A percentile compares a stretch with the other conserved stretches of the same genome.
These are phyloP conservation scores for Chaetomiaceae sp. DNA, from an alignment of 2,329 filamentous ascomycete species.

Conservation along the genomic window DNA sequence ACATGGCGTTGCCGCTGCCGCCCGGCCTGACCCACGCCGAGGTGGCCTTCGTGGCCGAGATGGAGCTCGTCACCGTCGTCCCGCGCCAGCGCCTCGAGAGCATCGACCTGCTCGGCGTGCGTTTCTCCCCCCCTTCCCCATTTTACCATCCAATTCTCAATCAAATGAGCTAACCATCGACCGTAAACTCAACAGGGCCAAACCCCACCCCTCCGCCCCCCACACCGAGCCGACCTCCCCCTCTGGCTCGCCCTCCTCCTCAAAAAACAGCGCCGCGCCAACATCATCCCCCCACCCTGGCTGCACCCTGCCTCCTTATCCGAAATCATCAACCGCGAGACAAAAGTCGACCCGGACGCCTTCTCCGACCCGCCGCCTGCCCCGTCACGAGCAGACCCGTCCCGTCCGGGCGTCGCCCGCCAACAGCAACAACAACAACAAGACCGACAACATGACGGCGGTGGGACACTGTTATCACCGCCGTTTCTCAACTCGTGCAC, in stretches of 20 bases:
- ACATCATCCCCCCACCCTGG: slow-evolving; percentile 89
- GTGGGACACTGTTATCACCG: slow-evolving; percentile 52
- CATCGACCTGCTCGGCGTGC: slow-evolving; percentile 79
- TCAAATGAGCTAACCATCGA: not conserved
- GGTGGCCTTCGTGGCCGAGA: slow-evolving; percentile 92
- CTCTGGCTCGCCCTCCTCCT: slow-evolving; percentile 94
- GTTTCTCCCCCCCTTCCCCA: slow-evolving; percentile 36
- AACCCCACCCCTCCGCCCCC: slow-evolving; percentile 72
- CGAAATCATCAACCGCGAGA: slow-evolving; percentile 77
- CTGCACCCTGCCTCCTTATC: slow-evolving; percentile 71
- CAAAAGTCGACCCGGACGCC: slow-evolving; percentile 60
- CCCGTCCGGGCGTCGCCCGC: slow-evolving; percentile 43
- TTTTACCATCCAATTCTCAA: not conserved
- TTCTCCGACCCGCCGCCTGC: slow-evolving; percentile 76
- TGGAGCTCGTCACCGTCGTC: slow-evolving; percentile 91
- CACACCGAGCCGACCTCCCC: slow-evolving; percentile 72
- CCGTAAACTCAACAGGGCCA: slow-evolving; percentile 57
- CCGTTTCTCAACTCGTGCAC: slow-evolving; percentile 74
- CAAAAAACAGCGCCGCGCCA: slow-evolving; percentile 89
- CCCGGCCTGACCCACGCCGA: slow-evolving; percentile 71
- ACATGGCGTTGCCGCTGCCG: slow-evolving; percentile 49
- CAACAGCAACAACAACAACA: slow-evolving; percentile 20
- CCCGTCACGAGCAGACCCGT: slow-evolving; percentile 47
- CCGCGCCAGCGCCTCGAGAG: slow-evolving; percentile 85
- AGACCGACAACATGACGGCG: slow-evolving; percentile 17